Evolutionary conservation across 176 grass and related monocot genomes (phyloP), one percentile per base, ranked within the genome.

Genomic region (Hordeum vulgare): DNA sequence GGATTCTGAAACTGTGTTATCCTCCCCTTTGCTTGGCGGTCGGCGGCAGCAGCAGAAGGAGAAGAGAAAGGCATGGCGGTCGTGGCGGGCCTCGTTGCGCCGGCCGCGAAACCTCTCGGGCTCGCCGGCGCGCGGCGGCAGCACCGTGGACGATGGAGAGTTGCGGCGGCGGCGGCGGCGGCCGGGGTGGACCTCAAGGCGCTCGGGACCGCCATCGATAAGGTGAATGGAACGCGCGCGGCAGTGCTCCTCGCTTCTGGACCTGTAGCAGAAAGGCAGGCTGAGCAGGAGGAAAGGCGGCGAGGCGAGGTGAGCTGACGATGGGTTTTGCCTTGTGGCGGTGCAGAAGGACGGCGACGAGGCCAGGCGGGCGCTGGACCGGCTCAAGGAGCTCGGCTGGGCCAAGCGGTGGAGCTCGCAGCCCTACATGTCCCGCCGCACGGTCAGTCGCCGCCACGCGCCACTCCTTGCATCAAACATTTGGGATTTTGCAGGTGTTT

Each of bases 381-480:
- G 93, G 84, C 83, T 98, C 31, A 88, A 69, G 29, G 87, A 95
- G 56, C 75, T 91, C 12, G 93, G 93, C 1, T 98, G 96, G 96
- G 90, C 96, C 23, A 95, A 95, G 80, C 83, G 86, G 64, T 98
- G 96, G 96, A 85, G 93, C 80, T 95, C 96, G 51, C 93, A 98
- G 83, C 96, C 96, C 17, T 98, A 95, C 77, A 83, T 98, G 62
- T 98, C 96, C 26, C 93, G 96, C 15, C 93, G 96, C 88, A 98
- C 80, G 96, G 93, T 95, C 83, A 98, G 95, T 73, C 7, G 1
- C 33, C 88, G 74, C 78, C 36, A 24, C 54, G 76, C 65, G 80
- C 27, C 75, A 70, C 76, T 66, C 66, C 77, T 53, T 51, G 65
- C 81, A 74, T 79, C 66, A 77, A 10, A 17, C 18, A 6, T 0